Evolutionary conservation across 1,139 yeast genomes (phyloP).

Genomic region (Suhomyces guaymorum): DNA sequence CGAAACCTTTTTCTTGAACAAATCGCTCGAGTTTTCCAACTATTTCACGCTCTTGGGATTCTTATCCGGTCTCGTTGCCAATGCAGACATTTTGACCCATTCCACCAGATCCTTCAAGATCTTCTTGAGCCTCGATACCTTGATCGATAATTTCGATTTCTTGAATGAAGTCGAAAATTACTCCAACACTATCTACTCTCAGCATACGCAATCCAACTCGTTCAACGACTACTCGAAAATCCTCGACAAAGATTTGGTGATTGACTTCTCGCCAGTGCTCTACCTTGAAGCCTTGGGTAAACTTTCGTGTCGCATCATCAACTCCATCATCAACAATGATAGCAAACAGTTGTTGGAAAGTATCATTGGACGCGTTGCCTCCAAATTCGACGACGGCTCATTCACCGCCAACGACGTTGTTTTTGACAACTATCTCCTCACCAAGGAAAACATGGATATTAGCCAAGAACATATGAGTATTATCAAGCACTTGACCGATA

Average conservation of each 20-base stretch:
- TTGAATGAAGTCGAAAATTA: slow-evolving; percentile 41
- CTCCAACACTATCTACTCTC: slow-evolving; percentile 28
- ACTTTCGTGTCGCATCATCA: slow-evolving; percentile 37
- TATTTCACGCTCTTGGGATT: slow-evolving; percentile 51
- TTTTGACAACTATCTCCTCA: slow-evolving; percentile 8
- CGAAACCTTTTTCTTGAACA: slow-evolving; percentile 24
- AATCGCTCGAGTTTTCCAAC: slow-evolving; percentile 31
- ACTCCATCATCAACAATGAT: slow-evolving; percentile 29
- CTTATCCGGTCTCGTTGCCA: slow-evolving; percentile 42
- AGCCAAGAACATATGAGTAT: slow-evolving; percentile 19
- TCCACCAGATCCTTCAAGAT: slow-evolving; percentile 32
- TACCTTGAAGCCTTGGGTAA: slow-evolving; percentile 45
- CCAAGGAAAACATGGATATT: slow-evolving; percentile 14
- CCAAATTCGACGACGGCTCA: slow-evolving; percentile 21
- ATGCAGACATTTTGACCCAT: slow-evolving; percentile 34
- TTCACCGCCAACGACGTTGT: slow-evolving; percentile 5
- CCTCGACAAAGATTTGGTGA: slow-evolving; percentile 32
- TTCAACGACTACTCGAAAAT: slow-evolving; percentile 26
- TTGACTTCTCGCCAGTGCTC: slow-evolving; percentile 46
- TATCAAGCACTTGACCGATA: slow-evolving; percentile 32
- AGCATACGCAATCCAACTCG: slow-evolving; percentile 12
- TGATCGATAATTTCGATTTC: slow-evolving; percentile 44
- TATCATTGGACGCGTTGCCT: slow-evolving; percentile 29
- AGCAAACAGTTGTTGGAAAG: slow-evolving; percentile 31
- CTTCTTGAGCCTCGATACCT: slow-evolving; percentile 37